Evolutionary conservation across 495 filamentous ascomycete genomes (phyloP).

Genomic region (Aspergillus indologenus): DNA sequence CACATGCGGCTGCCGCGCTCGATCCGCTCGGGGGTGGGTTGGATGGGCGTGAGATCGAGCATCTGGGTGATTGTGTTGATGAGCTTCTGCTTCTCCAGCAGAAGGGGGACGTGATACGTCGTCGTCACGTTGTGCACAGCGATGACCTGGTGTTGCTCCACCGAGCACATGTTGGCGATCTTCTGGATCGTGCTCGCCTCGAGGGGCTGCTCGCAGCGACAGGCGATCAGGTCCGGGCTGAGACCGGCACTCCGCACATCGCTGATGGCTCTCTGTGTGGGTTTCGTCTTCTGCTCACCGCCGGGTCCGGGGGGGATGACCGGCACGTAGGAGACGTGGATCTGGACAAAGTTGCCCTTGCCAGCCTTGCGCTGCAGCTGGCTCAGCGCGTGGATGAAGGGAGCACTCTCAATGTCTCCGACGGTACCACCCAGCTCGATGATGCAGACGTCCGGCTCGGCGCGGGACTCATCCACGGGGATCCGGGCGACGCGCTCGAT

Average conservation of each 20-base stretch:
- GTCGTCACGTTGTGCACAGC: conserved; percentile 81
- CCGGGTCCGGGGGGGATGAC: conserved; percentile 38
- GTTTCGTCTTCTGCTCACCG: conserved; percentile 91
- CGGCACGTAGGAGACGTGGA: conserved; percentile 79
- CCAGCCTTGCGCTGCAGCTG: conserved; percentile 71
- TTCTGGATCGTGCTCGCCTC: conserved; percentile 76
- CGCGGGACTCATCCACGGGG: conserved; percentile 80
- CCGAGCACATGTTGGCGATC: conserved; percentile 82
- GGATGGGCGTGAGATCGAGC: conserved; percentile 45
- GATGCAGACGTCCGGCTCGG: conserved; percentile 90
- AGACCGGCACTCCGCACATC: conserved; percentile 77
- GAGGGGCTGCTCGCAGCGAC: conserved; percentile 76
- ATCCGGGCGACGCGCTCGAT: conserved; percentile 82
- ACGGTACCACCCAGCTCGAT: conserved; percentile 66
- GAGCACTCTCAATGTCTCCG: conserved; percentile 87
- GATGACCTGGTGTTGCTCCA: conserved; percentile 75
- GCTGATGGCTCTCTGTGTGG: conserved; percentile 86
- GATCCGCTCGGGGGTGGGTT: conserved; percentile 43
- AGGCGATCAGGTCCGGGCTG: conserved; percentile 89
- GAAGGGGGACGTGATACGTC: conserved; percentile 88
- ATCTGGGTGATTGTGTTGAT: conserved; percentile 56
- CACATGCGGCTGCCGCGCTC: conserved; percentile 62
- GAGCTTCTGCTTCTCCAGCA: conserved; percentile 78
- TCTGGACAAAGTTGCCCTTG: conserved; percentile 79
- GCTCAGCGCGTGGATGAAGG: conserved; percentile 83